These are phyloP conservation scores for Cercospora zeae-maydis DNA, from an alignment of 2,329 filamentous ascomycete species.

Conservation along the genomic window DNA sequence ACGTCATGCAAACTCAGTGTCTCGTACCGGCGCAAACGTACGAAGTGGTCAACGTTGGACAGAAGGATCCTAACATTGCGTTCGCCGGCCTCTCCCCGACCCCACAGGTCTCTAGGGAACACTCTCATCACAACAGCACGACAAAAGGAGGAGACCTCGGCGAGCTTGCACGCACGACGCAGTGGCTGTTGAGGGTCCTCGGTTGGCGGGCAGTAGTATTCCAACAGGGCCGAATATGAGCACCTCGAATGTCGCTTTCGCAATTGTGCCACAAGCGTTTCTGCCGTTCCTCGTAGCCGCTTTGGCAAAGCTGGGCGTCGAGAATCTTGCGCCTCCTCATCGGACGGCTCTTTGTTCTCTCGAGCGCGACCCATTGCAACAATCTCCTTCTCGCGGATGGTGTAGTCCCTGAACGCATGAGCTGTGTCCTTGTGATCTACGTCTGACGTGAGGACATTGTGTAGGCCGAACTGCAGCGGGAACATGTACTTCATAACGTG, in stretches of 20 bases:
- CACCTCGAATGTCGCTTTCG: conserved; percentile 70
- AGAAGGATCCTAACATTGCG: conserved; percentile 63
- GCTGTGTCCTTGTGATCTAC: conserved; percentile 63
- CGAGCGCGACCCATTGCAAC: conserved; percentile 11
- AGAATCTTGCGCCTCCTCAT: not conserved
- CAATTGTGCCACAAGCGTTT: conserved; percentile 62
- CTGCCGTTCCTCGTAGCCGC: conserved; percentile 61
- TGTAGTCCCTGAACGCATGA: conserved; percentile 80
- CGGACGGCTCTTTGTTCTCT: not conserved
- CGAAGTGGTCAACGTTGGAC: conserved; percentile 70
- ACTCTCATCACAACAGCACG: conserved; percentile 69
- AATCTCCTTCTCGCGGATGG: conserved; percentile 80
- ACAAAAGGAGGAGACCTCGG: conserved; percentile 81
- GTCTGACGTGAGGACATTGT: conserved; percentile 82
- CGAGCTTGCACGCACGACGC: conserved; percentile 62
- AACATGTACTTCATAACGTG: conserved; percentile 91
- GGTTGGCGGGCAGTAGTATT: conserved; percentile 69
- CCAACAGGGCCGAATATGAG: conserved; percentile 72
- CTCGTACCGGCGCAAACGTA: conserved; percentile 76
- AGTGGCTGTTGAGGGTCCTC: conserved; percentile 46
- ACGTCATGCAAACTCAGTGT: conserved; percentile 74
- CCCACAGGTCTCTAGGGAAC: conserved; percentile 74
- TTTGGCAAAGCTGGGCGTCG: conserved; percentile 51
- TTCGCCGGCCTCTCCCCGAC: conserved; percentile 49
- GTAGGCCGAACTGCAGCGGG: conserved; percentile 80